These are phyloP conservation scores for Copromyces sp. DNA, from an alignment of 495 filamentous ascomycete species.

Conservation along the genomic window DNA sequence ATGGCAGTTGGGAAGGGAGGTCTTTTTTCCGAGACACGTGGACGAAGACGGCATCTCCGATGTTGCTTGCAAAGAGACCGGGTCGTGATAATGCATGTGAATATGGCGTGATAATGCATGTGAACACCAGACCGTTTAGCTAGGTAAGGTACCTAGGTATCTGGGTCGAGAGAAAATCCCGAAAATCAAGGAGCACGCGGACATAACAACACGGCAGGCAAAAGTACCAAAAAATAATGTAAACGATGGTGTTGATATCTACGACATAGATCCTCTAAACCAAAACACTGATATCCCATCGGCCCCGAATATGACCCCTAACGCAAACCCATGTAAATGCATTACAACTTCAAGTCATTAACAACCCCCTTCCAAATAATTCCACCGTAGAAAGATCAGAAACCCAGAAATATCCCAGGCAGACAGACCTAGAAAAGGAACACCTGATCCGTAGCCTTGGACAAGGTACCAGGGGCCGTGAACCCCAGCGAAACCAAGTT, in stretches of 20 bases:
- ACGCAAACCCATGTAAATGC: neutral
- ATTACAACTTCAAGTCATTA: neutral
- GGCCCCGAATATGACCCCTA: too few relatives aligned
- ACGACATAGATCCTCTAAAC: neutral
- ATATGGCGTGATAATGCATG: too few relatives aligned
- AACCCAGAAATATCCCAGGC: neutral
- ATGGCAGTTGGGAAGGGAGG: neutral
- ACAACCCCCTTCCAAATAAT: neutral
- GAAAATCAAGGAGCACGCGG: too few relatives aligned
- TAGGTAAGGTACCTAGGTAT: too few relatives aligned
- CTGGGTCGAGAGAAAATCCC: neutral
- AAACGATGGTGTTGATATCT: neutral
- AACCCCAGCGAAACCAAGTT: conserved; percentile 64
- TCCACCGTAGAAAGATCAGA: neutral
- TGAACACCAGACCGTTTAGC: too few relatives aligned
- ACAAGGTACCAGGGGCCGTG: conserved; percentile 60
- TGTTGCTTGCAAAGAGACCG: neutral
- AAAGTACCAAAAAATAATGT: neutral
- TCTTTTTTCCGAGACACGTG: neutral
- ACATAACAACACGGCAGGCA: too few relatives aligned
- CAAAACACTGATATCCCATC: neutral
- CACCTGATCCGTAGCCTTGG: conserved; percentile 73
- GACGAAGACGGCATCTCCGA: neutral
- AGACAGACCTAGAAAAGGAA: conserved; percentile 63
- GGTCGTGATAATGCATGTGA: too few relatives aligned